Percentiles rank a stretch among this genome's conserved stretches.
Conservation (phyloP, 768 basidiomycete genomes). For the Lactifluus piperatus region DNA sequence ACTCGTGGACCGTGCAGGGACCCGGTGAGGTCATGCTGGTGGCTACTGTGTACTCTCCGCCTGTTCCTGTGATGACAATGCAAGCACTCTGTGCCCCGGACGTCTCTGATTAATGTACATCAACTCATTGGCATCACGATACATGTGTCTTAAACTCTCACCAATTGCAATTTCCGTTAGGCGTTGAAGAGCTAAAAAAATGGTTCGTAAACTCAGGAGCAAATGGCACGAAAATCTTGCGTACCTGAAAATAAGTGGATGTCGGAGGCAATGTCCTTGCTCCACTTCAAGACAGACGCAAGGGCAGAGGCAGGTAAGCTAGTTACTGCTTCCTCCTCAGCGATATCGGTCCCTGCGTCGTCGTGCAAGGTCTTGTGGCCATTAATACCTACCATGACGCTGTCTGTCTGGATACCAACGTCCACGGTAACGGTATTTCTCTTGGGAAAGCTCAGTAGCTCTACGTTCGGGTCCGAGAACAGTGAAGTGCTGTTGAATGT, state of each 20-base stretch:
- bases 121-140: neutral
- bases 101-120: slow-evolving; percentile 34
- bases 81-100: slow-evolving; percentile 61
- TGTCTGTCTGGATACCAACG: slow-evolving; percentile 53
- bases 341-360: slow-evolving; percentile 28
- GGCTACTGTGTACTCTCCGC: slow-evolving; percentile 61
- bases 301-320: slow-evolving; percentile 53
- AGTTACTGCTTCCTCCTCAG: slow-evolving; percentile 45
- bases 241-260: slow-evolving; percentile 58
- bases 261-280: slow-evolving; percentile 65
- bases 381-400: slow-evolving; percentile 28
- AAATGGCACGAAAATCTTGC: slow-evolving; percentile 5
- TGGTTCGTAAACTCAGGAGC: slow-evolving; percentile 18
- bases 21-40: slow-evolving; percentile 56
- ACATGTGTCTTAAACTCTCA: slow-evolving; percentile 23
- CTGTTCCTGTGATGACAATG: slow-evolving; percentile 60
- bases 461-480: slow-evolving; percentile 36
- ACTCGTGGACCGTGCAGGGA: slow-evolving; percentile 63
- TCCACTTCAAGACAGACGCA: slow-evolving; percentile 64
- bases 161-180: slow-evolving; percentile 67
- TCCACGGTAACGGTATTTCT: slow-evolving; percentile 49
- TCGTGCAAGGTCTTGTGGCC: slow-evolving; percentile 25
- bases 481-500: slow-evolving; percentile 38
- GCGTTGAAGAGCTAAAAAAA: slow-evolving; percentile 42
- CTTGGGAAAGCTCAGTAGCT: slow-evolving; percentile 42